phyloP scores from a whole-genome alignment of 2,329 filamentous ascomycete species.

The Fusarium nanum region DNA sequence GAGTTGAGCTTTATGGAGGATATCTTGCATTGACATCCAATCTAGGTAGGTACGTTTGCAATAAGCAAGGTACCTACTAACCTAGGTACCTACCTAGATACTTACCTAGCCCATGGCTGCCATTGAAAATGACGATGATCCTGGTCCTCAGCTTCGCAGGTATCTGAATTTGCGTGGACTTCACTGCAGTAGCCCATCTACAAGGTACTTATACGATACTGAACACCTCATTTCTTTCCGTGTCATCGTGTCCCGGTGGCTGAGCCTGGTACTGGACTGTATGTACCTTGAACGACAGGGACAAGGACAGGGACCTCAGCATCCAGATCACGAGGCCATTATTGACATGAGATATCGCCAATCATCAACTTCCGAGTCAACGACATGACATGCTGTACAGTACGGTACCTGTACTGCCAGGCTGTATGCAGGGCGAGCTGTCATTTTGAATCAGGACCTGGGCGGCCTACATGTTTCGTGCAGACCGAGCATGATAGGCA shows the following conservation, averaged over 20 bases:
- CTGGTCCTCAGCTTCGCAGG: not conserved
- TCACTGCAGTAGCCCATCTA: not conserved
- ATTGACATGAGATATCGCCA: constrained; percentile 27
- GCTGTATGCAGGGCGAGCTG: constrained; percentile 39
- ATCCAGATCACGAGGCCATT: constrained; percentile 28
- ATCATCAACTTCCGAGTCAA: constrained; percentile 33
- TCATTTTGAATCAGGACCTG: constrained; percentile 21
- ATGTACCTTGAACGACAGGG: constrained; percentile 11
- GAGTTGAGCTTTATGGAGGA: constrained; percentile 1
- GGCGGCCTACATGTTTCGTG: constrained; percentile 9
- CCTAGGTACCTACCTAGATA: too few relatives aligned
- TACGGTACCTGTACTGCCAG: not conserved
- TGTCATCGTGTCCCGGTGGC: constrained; percentile 13
- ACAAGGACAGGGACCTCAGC: constrained; percentile 15
- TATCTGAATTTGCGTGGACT: not conserved
- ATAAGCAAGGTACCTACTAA: not conserved
- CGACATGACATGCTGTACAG: not conserved
- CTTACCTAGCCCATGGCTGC: not conserved
- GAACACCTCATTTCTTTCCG: not conserved
- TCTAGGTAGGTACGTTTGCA: not conserved
- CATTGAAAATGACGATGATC: not conserved
- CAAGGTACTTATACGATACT: not conserved
- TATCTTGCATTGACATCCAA: not conserved
- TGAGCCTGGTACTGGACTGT: not conserved
- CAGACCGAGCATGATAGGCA: constrained; percentile 3